These are phyloP conservation scores for Phytophthora citrophthora DNA, from an alignment of 352 stramenopile genomes.

Conservation along the genomic window DNA sequence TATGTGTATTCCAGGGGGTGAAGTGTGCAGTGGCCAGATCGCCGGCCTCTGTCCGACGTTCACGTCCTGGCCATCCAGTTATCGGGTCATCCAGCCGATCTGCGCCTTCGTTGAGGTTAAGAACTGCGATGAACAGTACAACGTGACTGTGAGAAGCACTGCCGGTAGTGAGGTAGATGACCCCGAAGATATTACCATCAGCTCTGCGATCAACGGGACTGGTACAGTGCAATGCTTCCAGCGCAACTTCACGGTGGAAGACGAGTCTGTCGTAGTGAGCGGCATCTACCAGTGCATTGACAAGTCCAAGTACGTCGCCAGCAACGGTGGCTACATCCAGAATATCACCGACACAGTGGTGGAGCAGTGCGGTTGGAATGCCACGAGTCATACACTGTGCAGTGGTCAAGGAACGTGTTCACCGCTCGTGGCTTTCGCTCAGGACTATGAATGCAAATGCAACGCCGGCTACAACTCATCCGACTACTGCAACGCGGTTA, in stretches of 20 bases:
- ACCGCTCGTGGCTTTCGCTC: constrained; percentile 55
- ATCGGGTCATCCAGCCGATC: constrained; percentile 71
- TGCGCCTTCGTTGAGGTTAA: constrained; percentile 68
- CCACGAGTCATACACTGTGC: constrained; percentile 58
- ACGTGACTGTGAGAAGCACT: constrained; percentile 39
- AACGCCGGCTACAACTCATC: constrained; percentile 71
- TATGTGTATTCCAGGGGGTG: constrained; percentile 66
- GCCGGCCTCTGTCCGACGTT: constrained; percentile 76
- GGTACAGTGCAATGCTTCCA: constrained; percentile 73
- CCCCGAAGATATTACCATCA: constrained; percentile 22
- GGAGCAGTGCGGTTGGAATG: constrained; percentile 56
- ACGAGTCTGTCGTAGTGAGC: constrained; percentile 54
- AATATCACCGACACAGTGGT: constrained; percentile 70
- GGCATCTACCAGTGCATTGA: constrained; percentile 85
- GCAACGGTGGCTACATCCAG: constrained; percentile 63
- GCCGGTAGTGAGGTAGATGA: constrained; percentile 35
- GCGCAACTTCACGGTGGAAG: constrained; percentile 64
- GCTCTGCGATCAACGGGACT: constrained; percentile 21
- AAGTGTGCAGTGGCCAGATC: constrained; percentile 69
- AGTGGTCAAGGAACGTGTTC: constrained; percentile 76
- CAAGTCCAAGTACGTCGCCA: constrained; percentile 59
- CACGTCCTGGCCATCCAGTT: constrained; percentile 71
- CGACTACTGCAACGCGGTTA: constrained; percentile 54
- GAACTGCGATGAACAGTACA: constrained; percentile 69
- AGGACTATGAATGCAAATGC: constrained; percentile 81